Percentiles rank a stretch among this genome's conserved stretches.
Evolutionary conservation across 1,284 basidiomycete genomes (phyloP).

Genomic region (Ceratobasidium sp.): DNA sequence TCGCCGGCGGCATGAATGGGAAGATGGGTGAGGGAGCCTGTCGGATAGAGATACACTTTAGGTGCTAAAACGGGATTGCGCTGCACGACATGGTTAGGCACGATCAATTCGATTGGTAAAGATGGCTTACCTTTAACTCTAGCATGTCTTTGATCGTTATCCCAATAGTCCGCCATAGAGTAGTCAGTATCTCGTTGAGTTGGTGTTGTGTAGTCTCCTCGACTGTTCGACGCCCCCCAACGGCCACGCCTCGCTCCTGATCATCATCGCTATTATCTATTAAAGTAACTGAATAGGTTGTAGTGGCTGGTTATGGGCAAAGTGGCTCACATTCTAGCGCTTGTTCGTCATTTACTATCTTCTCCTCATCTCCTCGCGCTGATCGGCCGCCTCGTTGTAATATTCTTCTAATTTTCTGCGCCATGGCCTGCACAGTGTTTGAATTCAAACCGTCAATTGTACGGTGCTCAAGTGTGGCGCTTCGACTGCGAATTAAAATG

Average conservation of each 20-base stretch:
- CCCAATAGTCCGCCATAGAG: conserved; percentile 11
- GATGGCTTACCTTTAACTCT: neutral
- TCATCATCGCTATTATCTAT: neutral
- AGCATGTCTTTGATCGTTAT: conserved; percentile 5
- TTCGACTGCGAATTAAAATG: neutral
- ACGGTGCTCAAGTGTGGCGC: neutral
- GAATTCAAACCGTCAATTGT: neutral
- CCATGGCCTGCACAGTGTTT: neutral
- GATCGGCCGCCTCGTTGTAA: neutral
- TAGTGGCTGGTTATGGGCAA: too few species aligned
- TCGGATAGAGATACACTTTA: conserved; percentile 14
- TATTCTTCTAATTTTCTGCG: neutral
- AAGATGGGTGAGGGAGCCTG: conserved; percentile 2
- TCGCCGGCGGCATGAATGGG: conserved; percentile 26
- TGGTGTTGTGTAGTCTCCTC: neutral
- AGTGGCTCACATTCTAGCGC: neutral
- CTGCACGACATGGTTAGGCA: neutral
- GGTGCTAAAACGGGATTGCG: neutral
- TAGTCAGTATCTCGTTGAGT: conserved; percentile 1
- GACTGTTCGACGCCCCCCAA: neutral
- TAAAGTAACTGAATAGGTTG: too few species aligned
- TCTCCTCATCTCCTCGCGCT: neutral
- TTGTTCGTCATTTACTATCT: neutral
- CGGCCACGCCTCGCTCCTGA: neutral
- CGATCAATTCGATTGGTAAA: neutral